Conservation (phyloP, 164 flowering plant species). For the Dillenia turbinata region DNA sequence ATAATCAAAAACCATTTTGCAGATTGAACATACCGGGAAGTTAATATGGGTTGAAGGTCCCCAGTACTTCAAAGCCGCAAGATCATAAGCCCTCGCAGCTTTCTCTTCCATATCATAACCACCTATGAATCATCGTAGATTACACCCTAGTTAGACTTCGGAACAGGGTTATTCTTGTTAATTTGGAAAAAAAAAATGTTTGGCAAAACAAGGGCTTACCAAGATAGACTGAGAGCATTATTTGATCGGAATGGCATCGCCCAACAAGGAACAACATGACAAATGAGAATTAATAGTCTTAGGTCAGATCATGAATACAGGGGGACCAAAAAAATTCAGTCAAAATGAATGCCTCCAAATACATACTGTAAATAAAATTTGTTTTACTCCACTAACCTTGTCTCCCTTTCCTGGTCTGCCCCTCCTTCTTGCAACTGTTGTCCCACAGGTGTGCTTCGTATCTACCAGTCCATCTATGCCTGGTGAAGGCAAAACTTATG, state of each 20-base stretch:
- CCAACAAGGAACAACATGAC: slow-evolving; percentile 25
- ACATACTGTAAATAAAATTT: slow-evolving; percentile 3
- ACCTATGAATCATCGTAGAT: slow-evolving; percentile 31
- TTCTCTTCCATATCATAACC: slow-evolving; percentile 95
- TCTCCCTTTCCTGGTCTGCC: slow-evolving; percentile 91
- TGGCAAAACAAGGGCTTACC: slow-evolving; percentile 35
- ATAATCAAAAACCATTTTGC: not conserved
- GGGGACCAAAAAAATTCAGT: slow-evolving; percentile 11
- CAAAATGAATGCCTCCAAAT: slow-evolving; percentile 18
- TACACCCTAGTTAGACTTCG: not conserved
- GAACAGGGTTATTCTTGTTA: not conserved
- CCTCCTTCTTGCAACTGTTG: slow-evolving; percentile 92
- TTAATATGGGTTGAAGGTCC: slow-evolving; percentile 83
- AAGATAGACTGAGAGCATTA: slow-evolving; percentile 51
- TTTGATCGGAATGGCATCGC: slow-evolving; percentile 25
- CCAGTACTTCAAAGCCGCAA: slow-evolving; percentile 92
- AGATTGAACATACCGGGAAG: slow-evolving; percentile 46
- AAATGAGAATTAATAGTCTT: slow-evolving; percentile 13
- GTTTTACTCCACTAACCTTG: slow-evolving; percentile 55
- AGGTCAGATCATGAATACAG: slow-evolving; percentile 29
- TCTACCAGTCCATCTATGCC: slow-evolving; percentile 96
- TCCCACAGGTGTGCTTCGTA: slow-evolving; percentile 96
- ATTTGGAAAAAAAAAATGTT: not conserved
- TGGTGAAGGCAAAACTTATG: slow-evolving; percentile 17
- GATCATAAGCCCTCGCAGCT: slow-evolving; percentile 92